Percentiles rank a stretch among this genome's conserved stretches.
phyloP scores from a whole-genome alignment of 2,329 filamentous ascomycete genomes.

The Cercospora canescens region DNA sequence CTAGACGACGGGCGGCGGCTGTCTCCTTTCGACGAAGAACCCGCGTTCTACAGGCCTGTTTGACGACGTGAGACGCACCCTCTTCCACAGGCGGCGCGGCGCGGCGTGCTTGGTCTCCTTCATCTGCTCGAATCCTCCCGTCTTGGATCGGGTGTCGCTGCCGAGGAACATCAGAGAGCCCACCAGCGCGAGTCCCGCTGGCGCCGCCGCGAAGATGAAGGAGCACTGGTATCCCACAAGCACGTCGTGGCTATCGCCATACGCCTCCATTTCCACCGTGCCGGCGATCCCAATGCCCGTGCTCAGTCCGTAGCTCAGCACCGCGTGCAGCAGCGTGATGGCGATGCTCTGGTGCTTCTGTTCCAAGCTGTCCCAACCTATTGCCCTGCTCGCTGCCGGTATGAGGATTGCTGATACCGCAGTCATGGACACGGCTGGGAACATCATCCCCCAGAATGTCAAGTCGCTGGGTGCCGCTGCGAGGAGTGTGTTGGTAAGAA shows the following conservation, averaged over 20 bases:
- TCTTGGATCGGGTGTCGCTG: not conserved
- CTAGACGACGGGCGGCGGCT: not conserved
- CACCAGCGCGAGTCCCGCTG: conserved; percentile 5
- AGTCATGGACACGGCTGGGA: conserved; percentile 1
- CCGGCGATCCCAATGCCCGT: conserved; percentile 6
- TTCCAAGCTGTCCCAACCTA: not conserved
- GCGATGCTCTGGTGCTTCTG: conserved; percentile 6
- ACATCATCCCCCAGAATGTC: conserved; percentile 13
- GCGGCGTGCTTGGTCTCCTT: not conserved
- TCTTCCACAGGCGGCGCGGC: not conserved
- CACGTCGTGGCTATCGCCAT: not conserved
- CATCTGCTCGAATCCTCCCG: conserved; percentile 4
- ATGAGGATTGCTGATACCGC: not conserved
- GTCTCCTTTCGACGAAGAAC: not conserved
- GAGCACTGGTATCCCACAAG: conserved; percentile 5
- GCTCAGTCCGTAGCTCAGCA: conserved; percentile 9
- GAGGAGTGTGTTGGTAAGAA: conserved; percentile 7
- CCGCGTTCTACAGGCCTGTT: not conserved
- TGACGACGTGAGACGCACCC: not conserved
- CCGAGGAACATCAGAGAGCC: conserved; percentile 7
- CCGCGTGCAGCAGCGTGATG: not conserved
- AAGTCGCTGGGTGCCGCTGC: conserved; percentile 7
- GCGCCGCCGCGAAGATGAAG: conserved; percentile 2
- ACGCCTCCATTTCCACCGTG: conserved; percentile 2
- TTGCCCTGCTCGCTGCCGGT: not conserved